These are phyloP conservation scores for Larix kaempferi DNA, from an alignment of 75 land plant species.

Conservation along the genomic window DNA sequence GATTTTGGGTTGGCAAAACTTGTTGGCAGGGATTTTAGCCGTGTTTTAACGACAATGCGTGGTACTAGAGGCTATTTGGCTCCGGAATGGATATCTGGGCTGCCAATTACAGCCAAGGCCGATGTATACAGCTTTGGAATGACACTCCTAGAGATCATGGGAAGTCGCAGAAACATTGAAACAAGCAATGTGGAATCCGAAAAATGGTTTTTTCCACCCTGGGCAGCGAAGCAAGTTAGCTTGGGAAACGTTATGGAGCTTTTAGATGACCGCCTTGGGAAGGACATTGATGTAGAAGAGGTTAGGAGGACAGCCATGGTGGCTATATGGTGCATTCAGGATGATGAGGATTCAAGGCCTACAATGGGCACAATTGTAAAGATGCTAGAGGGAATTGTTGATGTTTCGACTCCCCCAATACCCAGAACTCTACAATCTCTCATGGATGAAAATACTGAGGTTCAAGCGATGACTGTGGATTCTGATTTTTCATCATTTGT, in stretches of 20 bases:
- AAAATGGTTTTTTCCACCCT: constrained; percentile 18
- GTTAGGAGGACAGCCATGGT: constrained; percentile 22
- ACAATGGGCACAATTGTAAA: constrained; percentile 22
- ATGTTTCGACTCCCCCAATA: constrained; percentile 19
- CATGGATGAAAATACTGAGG: neutral
- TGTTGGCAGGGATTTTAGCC: constrained; percentile 18
- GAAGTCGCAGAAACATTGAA: constrained; percentile 19
- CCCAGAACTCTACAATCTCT: constrained; percentile 21
- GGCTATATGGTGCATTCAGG: constrained; percentile 28
- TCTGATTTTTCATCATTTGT: neutral
- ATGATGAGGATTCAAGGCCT: constrained; percentile 16
- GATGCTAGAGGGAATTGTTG: constrained; percentile 36
- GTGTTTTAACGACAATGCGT: constrained; percentile 13
- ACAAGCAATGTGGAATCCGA: constrained; percentile 12
- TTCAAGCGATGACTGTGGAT: constrained; percentile 3
- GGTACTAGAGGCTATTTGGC: constrained; percentile 21
- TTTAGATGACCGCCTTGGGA: constrained; percentile 5
- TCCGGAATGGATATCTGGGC: constrained; percentile 18
- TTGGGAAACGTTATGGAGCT: constrained; percentile 18
- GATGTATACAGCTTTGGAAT: constrained; percentile 55
- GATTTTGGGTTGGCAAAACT: constrained; percentile 22
- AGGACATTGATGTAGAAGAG: constrained; percentile 24
- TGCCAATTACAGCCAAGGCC: constrained; percentile 24
- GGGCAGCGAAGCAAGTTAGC: constrained; percentile 18
- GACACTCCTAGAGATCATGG: constrained; percentile 45